Base-by-base conservation (phyloP, 1,284 basidiomycete genomes). In the Ustilago tritici region DNA sequence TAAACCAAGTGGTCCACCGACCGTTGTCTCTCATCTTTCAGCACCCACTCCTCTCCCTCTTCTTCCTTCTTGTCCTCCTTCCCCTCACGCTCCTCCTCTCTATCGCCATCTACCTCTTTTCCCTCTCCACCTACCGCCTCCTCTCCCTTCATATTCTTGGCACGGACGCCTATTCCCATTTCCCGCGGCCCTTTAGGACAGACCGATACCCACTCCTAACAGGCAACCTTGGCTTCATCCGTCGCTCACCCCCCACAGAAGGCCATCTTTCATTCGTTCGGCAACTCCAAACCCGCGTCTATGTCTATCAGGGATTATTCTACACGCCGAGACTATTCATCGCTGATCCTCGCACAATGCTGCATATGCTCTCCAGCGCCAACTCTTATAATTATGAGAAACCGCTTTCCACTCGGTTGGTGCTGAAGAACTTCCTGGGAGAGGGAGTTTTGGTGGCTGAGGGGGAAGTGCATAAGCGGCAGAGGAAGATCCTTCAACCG, bases 341-440 rank as follows among this genome's bases (percentile, higher is more conserved):
- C 9, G 72, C 75, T 17, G 84, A 86, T 56, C 58, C 80, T 7
- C 76, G 76, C 43, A 83, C 82, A 3, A 78, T 84, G 69, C 41
- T 80, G 31, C 75, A 82, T 49, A 65, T 86, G 9, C 72, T 84
- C n/a, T 76, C 71, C 38, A 69, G 76, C 4, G 70, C 79, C 12
- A 79, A 79, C 38, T 76, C 76, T 28, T 85, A 86, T 65, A 61
- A 68, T 7, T 86, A 74, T 60, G 83, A 84, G 41, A 86, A 86
- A 56, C 78, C 82, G 0, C 41, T 65, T 2, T 49, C 68, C 4
- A 65, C 76, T 1, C 54, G 67, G 15, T 36, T 72, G 11, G 61
- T 79, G 17, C 68, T 84, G 31, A 74, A 75, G 38, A 64, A 70
- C 41, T 58, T 80, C n/a, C 68, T 86, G n/a, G 84, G 84, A 4